phyloP scores from a whole-genome alignment of 306 rosid genomes.

The Chamaecrista fasciculata region DNA sequence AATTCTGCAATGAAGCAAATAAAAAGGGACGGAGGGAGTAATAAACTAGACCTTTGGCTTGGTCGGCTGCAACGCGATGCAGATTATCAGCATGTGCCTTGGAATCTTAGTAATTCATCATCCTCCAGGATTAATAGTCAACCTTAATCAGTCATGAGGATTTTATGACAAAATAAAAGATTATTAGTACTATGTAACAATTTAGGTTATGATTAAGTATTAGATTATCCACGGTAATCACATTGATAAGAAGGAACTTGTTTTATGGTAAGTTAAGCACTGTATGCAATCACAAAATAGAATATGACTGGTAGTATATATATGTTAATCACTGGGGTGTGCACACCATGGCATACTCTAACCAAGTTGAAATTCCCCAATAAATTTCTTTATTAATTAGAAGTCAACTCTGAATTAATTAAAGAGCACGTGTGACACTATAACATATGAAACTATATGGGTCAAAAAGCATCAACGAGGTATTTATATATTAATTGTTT shows the following conservation, averaged over 20 bases:
- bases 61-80: slow-evolving; percentile 31
- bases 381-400: slow-evolving; percentile 33
- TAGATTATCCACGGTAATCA: background rate
- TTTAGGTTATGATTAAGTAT: background rate
- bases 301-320: background rate
- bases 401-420: slow-evolving; percentile 58
- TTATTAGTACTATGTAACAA: background rate
- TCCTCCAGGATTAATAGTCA: background rate
- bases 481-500: background rate
- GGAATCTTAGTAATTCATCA: slow-evolving; percentile 27
- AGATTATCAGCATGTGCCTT: slow-evolving; percentile 38
- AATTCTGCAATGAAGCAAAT: slow-evolving; percentile 30
- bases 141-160: background rate
- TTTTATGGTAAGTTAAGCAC: slow-evolving; percentile 3
- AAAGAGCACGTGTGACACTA: slow-evolving; percentile 41
- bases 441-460: slow-evolving; percentile 7
- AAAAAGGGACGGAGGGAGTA: too few species aligned
- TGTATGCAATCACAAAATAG: background rate
- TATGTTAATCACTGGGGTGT: background rate
- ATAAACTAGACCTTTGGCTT: slow-evolving; percentile 12
- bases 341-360: slow-evolving; percentile 23
- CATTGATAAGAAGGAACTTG: background rate
- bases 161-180: background rate
- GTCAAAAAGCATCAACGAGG: slow-evolving; percentile 27
- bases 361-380: slow-evolving; percentile 38